These are phyloP conservation scores for Corymbia maculata DNA, from an alignment of 345 rosid species.

Conservation along the genomic window DNA sequence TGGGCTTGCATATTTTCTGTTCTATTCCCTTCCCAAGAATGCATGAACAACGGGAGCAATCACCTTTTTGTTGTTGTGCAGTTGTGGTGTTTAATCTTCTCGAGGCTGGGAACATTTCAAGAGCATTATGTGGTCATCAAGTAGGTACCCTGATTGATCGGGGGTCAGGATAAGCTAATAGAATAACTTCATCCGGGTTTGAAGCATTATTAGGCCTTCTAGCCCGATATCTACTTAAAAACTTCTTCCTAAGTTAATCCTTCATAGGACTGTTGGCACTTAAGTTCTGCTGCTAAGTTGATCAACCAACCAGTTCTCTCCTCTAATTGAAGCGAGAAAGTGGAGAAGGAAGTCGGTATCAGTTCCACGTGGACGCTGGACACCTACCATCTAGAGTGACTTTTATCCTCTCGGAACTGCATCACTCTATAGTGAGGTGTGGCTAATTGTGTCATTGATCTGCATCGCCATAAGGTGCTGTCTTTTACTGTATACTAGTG, in stretches of 20 bases:
- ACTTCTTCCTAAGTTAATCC: background rate
- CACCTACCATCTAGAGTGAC: background rate
- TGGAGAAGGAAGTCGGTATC: background rate
- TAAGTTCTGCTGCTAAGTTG: background rate
- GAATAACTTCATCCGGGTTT: background rate
- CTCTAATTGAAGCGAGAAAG: background rate
- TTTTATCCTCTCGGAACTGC: background rate
- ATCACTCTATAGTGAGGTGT: background rate
- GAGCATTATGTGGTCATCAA: constrained; percentile 81
- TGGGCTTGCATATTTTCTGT: background rate
- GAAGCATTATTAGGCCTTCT: constrained; percentile 8
- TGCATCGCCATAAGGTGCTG: background rate
- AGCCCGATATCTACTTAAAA: background rate
- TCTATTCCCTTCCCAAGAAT: background rate
- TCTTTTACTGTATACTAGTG: background rate
- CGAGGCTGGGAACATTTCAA: constrained; percentile 76
- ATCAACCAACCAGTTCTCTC: background rate
- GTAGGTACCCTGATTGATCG: constrained; percentile 81
- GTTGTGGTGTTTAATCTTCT: constrained; percentile 83
- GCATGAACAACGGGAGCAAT: background rate
- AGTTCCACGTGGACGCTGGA: background rate
- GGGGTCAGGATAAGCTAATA: constrained; percentile 25
- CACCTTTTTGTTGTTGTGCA: constrained; percentile 7
- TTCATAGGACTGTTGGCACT: background rate
- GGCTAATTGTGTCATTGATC: background rate